Conservation (phyloP, 179 eudicot genomes). For the Heliamphora pulchella region DNA sequence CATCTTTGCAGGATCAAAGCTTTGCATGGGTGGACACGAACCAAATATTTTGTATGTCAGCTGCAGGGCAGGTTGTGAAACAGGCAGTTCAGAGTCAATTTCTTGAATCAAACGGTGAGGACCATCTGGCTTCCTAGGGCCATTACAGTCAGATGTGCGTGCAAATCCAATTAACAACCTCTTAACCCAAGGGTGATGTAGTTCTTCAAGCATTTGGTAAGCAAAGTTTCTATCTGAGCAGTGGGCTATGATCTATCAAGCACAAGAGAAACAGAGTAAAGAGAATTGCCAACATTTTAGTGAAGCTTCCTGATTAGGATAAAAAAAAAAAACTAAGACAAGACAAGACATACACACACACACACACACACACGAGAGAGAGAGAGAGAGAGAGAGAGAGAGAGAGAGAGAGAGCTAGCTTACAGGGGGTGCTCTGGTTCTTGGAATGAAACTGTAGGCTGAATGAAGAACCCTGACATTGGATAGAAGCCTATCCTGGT, state of each 20-base stretch:
- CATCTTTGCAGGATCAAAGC: constrained; percentile 96
- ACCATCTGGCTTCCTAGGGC: constrained; percentile 72
- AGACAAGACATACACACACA: not conserved
- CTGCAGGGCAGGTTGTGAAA: constrained; percentile 74
- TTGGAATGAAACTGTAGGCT: constrained; percentile 70
- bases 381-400: not conserved
- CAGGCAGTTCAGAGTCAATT: constrained; percentile 76
- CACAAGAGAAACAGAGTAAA: constrained; percentile 9
- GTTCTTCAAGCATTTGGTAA: constrained; percentile 68
- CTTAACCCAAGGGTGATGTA: constrained; percentile 86
- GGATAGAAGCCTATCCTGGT: constrained; percentile 76
- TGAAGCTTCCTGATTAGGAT: not conserved
- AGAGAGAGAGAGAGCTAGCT: constrained; percentile 10
- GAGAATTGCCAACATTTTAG: not conserved
- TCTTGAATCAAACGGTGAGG: constrained; percentile 80
- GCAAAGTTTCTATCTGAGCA: constrained; percentile 88
- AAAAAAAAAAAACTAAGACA: not conserved
- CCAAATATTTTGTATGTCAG: constrained; percentile 79
- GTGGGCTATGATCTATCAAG: constrained; percentile 53
- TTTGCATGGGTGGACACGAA: constrained; percentile 87
- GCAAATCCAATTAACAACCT: constrained; percentile 87
- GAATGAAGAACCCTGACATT: constrained; percentile 66
- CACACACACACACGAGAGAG: not conserved
- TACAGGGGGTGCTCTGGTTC: constrained; percentile 89
- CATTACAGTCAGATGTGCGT: constrained; percentile 81